Percentiles rank a stretch among this genome's conserved stretches.
phyloP scores from a whole-genome alignment of 495 filamentous ascomycete species.

The Elaphomyces granulatus region DNA sequence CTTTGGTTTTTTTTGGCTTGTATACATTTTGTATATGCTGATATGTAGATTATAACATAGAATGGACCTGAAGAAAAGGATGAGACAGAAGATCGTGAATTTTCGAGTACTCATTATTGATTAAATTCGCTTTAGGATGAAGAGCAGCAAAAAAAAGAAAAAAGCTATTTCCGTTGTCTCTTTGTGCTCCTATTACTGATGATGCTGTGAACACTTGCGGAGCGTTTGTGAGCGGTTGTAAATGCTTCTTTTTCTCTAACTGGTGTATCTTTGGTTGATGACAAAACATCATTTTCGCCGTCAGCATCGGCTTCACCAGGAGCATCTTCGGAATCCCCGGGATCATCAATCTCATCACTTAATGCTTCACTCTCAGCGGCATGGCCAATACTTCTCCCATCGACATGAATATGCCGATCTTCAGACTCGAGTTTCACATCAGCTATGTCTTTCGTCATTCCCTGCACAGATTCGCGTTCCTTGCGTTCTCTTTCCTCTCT shows the following conservation, averaged over 20 bases:
- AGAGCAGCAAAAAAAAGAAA: no score
- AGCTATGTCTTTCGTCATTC: constrained; percentile 18
- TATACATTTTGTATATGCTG: no score
- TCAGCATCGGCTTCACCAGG: constrained; percentile 3
- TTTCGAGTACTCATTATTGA: no score
- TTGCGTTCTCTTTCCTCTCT: constrained; percentile 45
- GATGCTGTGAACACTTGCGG: constrained; percentile 58
- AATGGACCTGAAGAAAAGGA: no score
- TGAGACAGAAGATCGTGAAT: no score
- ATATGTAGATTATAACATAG: no score
- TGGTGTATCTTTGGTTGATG: constrained; percentile 5
- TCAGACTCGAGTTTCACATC: constrained; percentile 27
- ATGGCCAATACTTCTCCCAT: background rate
- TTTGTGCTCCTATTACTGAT: constrained; percentile 57
- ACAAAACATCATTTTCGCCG: constrained; percentile 5
- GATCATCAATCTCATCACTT: background rate
- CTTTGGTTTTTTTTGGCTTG: no score
- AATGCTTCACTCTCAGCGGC: constrained; percentile 4
- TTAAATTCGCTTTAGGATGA: no score
- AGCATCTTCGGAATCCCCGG: background rate
- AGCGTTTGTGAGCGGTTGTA: constrained; percentile 44
- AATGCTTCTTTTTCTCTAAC: constrained; percentile 12
- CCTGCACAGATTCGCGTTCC: no score
- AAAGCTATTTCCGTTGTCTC: constrained; percentile 48
- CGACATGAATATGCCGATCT: constrained; percentile 12